Base-by-base conservation (phyloP, 768 basidiomycete species). In the Russula sp. region DNA sequence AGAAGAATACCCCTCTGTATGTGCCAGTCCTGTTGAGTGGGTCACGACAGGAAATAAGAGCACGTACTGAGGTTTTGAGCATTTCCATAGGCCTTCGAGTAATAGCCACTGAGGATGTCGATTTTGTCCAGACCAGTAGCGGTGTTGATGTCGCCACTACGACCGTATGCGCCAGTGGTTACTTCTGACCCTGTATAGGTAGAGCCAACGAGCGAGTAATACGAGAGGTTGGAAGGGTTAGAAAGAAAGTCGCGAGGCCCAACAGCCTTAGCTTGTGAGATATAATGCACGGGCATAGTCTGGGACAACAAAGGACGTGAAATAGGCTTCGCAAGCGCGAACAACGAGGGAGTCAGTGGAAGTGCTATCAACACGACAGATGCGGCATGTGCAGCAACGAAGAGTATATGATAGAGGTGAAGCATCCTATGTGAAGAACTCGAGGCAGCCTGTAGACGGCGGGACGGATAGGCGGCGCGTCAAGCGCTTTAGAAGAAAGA, bases 351-450 rank as follows among this genome's bases (percentile, higher is more conserved):
- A n/a, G 68, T 35, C n/a, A 64, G 56, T 16, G 68, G 50, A 56
- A 75, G 73, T 64, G 75, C 65, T 60, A 77, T 69, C 50, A 75
- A 70, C 53, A 75, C 70, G 66, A 83, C 73, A 61, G 71, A 73
- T 63, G 77, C 68, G 52, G 77, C 74, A 68, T 79, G 74, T 54
- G 80, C 68, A 60, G 75, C 75, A 69, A 80, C 62, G 64, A 77
- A 70, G 63, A 79, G 60, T 66, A 75, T 71, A 65, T 75, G 77
- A 69, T 71, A 70, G 69, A 77, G 59, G 22, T 73, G 75, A 65
- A 74, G 69, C 75, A 77, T 75, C 52, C 32, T 57, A 54, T 55
- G 22, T n/a, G 56, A 22, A 39, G 42, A 39, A 54, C 10, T 61
- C 14, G 48, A 37, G 57, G 51, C 8, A 44, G 57, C 48, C 44